Evolutionary conservation across 2,329 filamentous ascomycete species (phyloP), one percentile per base, ranked within the genome.

Genomic region (Zarea fungicola): DNA sequence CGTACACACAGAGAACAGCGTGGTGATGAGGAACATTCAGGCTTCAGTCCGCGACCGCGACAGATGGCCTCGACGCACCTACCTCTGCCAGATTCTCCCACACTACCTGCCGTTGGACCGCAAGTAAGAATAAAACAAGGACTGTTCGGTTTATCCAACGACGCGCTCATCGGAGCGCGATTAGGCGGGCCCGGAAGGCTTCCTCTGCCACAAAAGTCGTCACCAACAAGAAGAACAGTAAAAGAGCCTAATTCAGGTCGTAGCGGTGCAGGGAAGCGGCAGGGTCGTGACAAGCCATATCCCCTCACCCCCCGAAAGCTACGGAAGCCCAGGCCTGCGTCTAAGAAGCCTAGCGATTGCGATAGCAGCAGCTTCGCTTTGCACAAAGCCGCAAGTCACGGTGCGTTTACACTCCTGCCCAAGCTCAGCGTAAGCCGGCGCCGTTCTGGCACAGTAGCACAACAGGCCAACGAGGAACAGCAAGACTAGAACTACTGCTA

Each of bases 401-500:
- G 55, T 21, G 53, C 56, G 9, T 54, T 54, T 21, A 61, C 59
- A 2, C 45, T 61, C 4, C 52, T 60, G 6, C 56, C 59, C 14
- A 47, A 47, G 19, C 19, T 55, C 14, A 25, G 37, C 19, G 37
- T 25, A 39, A 21, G 21, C 37, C n/a, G 18, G 11, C 19, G 31
- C 31, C 31, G 31, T 8, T n/a, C 14, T n/a, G 10, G 31, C 31
- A 29, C 28, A 14, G 10, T 11, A 34, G 7, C n/a, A 6, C n/a
- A 8, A 16, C 7, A 34, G 14, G 31, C 31, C 31, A n/a, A 8
- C 16, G 31, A n/a, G 6, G 14, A n/a, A n/a, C n/a, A n/a, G n/a
- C n/a, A n/a, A n/a, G n/a, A n/a, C n/a, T n/a, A n/a, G n/a, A n/a
- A n/a, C n/a, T n/a, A n/a, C n/a, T n/a, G n/a, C n/a, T n/a, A n/a